Base-by-base conservation (phyloP, 352 stramenopile species). In the Phytophthora constricta region DNA sequence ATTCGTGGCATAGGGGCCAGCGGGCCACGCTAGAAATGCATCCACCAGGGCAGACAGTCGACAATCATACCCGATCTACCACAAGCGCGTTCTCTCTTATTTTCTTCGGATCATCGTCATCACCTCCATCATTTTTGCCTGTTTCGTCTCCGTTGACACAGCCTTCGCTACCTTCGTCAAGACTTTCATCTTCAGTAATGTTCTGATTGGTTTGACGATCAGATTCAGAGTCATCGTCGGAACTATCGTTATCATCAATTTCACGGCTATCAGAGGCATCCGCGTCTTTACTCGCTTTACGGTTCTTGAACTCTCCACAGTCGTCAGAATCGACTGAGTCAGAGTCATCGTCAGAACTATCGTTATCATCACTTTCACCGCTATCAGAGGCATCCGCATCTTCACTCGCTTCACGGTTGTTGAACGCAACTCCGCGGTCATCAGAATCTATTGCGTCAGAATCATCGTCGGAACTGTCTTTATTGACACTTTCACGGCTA, bases 1-100 rank as follows among this genome's bases (percentile, higher is more conserved):
- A 11, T 37, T 33, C n/a, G 5, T 33, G 46, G n/a, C 55, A 62
- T 49, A 54, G 55, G 1, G 43, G 43, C 56, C 56, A 63, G 22
- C 43, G 28, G 16, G 47, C 56, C 22, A 55, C 31, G 37, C 56
- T 42, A 39, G 56, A 28, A 41, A 27, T 48, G 25, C 56, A 63
- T 20, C 14, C 56, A n/a, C n/a, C n/a, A n/a, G n/a, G n/a, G n/a
- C n/a, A n/a, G n/a, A n/a, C n/a, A n/a, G n/a, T n/a, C n/a, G n/a
- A n/a, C n/a, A n/a, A n/a, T n/a, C n/a, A n/a, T n/a, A n/a, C n/a
- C n/a, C n/a, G n/a, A n/a, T n/a, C n/a, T n/a, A n/a, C n/a, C n/a
- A n/a, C n/a, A n/a, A n/a, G n/a, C n/a, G n/a, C n/a, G n/a, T n/a
- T n/a, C n/a, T n/a, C n/a, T n/a, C n/a, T n/a, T n/a, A n/a, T n/a